These are phyloP conservation scores for Penicillium verhagenii DNA, from an alignment of 495 filamentous ascomycete species.

Conservation along the genomic window DNA sequence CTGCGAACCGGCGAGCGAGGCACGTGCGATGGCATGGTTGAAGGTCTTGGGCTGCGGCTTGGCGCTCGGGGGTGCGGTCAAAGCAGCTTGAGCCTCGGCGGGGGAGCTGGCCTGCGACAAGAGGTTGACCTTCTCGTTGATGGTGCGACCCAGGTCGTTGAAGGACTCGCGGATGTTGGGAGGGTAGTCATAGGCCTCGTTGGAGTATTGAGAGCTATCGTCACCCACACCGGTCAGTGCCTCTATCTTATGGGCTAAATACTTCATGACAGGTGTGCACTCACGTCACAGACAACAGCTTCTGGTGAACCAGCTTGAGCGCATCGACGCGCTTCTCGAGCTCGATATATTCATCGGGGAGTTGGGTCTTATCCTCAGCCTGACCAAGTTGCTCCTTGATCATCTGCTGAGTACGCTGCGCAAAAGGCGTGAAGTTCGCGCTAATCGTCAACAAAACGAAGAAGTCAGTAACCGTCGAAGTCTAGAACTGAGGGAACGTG, in stretches of 20 bases:
- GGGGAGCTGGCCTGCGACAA: constrained; percentile 81
- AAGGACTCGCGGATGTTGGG: constrained; percentile 98
- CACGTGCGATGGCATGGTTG: constrained; percentile 91
- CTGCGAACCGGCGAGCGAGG: constrained; percentile 84
- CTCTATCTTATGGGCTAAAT: not conserved
- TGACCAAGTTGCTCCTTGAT: constrained; percentile 96
- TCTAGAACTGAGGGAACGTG: constrained; percentile 9
- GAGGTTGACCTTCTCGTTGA: constrained; percentile 90
- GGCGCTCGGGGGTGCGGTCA: constrained; percentile 84
- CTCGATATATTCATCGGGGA: constrained; percentile 95
- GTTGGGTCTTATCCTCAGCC: constrained; percentile 95
- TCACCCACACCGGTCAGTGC: not conserved
- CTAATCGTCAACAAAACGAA: constrained; percentile 35
- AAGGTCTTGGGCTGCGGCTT: constrained; percentile 99
- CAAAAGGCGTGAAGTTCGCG: constrained; percentile 81
- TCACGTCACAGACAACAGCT: constrained; percentile 94
- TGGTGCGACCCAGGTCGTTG: constrained; percentile 90
- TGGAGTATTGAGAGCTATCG: constrained; percentile 84
- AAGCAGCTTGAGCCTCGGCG: constrained; percentile 88
- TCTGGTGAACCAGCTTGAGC: constrained; percentile 93
- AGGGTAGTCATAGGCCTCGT: constrained; percentile 99
- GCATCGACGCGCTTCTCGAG: constrained; percentile 99
- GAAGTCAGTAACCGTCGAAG: constrained; percentile 23
- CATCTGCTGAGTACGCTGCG: constrained; percentile 91
- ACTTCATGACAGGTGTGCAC: constrained; percentile 32